Evolutionary conservation across 192 early-diverging fungal genomes (phyloP).

Genomic region (Coemansia interrupta): DNA sequence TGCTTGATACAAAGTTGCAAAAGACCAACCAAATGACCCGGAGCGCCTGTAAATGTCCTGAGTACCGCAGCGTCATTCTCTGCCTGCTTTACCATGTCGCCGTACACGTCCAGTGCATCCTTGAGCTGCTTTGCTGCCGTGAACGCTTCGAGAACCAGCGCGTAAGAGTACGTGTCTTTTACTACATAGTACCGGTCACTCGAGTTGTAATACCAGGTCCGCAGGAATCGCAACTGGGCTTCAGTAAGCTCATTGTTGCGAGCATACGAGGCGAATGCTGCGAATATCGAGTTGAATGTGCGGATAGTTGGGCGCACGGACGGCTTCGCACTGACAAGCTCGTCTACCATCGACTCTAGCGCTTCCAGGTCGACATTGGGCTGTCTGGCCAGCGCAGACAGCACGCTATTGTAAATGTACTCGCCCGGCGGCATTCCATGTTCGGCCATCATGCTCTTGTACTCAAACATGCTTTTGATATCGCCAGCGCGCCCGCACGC

Average conservation of each 20-base stretch:
- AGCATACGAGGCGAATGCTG: slow-evolving; percentile 32
- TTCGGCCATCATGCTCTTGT: slow-evolving; percentile 26
- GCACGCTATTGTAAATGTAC: slow-evolving; percentile 40
- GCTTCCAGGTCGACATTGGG: slow-evolving; percentile 20
- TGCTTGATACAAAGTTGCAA: slow-evolving; percentile 19
- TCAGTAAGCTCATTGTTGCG: slow-evolving; percentile 4
- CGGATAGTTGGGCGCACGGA: slow-evolving; percentile 32
- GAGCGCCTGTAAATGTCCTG: slow-evolving; percentile 9
- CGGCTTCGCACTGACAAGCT: slow-evolving; percentile 24
- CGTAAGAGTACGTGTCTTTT: slow-evolving; percentile 36
- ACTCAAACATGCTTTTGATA: slow-evolving; percentile 23
- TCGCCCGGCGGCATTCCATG: slow-evolving; percentile 15
- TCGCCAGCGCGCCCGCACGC: slow-evolving; percentile 39
- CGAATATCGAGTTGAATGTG: slow-evolving; percentile 38
- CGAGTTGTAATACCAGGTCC: slow-evolving; percentile 32
- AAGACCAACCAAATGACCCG: slow-evolving; percentile 18
- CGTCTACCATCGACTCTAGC: slow-evolving; percentile 16
- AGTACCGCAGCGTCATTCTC: slow-evolving; percentile 18
- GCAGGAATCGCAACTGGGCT: slow-evolving; percentile 25
- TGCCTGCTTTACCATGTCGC: slow-evolving; percentile 32
- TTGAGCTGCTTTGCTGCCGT: slow-evolving; percentile 13
- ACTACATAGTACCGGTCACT: slow-evolving; percentile 30
- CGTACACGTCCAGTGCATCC: slow-evolving; percentile 35
- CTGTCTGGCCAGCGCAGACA: slow-evolving; percentile 26
- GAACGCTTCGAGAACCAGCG: slow-evolving; percentile 33